Evolutionary conservation across 441 rosid species (phyloP), one percentile per base, ranked within the genome.

Genomic region (Erodium trifolium): DNA sequence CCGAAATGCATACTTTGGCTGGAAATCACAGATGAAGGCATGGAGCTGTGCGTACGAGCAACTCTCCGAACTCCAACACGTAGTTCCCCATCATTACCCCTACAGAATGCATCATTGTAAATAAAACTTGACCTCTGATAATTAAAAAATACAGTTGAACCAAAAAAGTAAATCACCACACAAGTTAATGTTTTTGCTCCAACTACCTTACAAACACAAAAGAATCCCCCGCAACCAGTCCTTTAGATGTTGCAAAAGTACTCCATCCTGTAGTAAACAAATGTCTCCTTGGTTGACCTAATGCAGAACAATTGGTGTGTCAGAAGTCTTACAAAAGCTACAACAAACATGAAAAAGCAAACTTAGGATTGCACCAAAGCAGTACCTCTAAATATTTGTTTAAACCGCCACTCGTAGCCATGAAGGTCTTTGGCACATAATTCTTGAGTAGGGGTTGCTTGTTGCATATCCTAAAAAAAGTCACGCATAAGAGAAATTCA

Each of bases 251-350:
- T 43, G 92, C 98, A 77, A 88, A 94, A 9, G 97, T 87, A 76
- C 96, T 94, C 99, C 99, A 93, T 23, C 99, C 99, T 0, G 98
- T 94, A 10, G 98, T 94, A 67, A 94, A 92, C 80, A 94, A 83
- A 84, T 94, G 98, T 74, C 98, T 86, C 70, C 96, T 80, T 3
- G 99, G 99, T 80, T 94, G 97, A 27, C 98, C 98, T 92, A 69
- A 39, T 57, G 27, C 11, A 17, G 5, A 59, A 49, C 11, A 49
- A 49, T n/a, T 13, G 12, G 1, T 3, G 14, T 49, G 55, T 23
- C 27, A 49, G 45, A 39, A 39, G 9, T 49, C 4, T 49, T 11
- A 12, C 55, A 49, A 13, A 3, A 49, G 55, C 11, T 13, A 12
- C 12, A 49, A 49, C 55, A 49, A 49, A 49, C 14, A 13, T 13